Conservation (phyloP, 2,329 filamentous ascomycete genomes). For the Sporothrix globosa region DNA sequence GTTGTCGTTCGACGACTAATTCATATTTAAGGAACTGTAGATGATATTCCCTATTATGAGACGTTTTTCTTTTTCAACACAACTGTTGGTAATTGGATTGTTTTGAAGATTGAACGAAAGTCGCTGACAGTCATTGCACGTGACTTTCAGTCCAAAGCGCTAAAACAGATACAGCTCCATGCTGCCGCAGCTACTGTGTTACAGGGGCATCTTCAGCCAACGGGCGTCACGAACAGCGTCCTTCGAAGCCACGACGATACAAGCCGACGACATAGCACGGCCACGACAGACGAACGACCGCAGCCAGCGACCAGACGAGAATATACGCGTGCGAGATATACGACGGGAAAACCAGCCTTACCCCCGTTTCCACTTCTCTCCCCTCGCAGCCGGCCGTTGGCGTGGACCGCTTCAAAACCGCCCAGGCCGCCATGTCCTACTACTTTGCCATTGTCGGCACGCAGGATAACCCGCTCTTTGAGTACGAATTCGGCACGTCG, state of each 20-base stretch:
- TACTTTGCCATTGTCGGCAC: slow-evolving; percentile 97
- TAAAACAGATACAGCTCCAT: neutral
- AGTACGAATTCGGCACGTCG: slow-evolving; percentile 94
- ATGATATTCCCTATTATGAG: too few species aligned
- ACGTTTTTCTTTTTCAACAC: neutral
- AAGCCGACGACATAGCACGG: neutral
- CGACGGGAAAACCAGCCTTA: neutral
- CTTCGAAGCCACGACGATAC: neutral
- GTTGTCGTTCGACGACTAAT: neutral
- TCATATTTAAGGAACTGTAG: too few species aligned
- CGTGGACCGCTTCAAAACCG: neutral
- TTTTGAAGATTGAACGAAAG: neutral
- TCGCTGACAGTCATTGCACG: neutral
- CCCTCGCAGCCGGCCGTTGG: neutral
- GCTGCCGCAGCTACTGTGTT: neutral
- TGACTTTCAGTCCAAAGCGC: neutral
- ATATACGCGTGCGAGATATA: neutral
- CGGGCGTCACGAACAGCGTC: neutral
- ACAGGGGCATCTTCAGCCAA: slow-evolving; percentile 17
- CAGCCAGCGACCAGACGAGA: neutral
- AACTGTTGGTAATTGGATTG: neutral
- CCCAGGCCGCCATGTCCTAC: slow-evolving; percentile 75
- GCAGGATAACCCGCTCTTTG: slow-evolving; percentile 93
- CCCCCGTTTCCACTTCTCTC: neutral
- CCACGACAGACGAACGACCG: neutral